Conservation (phyloP, 768 basidiomycete genomes). For the Daedaleopsis sinensis region DNA sequence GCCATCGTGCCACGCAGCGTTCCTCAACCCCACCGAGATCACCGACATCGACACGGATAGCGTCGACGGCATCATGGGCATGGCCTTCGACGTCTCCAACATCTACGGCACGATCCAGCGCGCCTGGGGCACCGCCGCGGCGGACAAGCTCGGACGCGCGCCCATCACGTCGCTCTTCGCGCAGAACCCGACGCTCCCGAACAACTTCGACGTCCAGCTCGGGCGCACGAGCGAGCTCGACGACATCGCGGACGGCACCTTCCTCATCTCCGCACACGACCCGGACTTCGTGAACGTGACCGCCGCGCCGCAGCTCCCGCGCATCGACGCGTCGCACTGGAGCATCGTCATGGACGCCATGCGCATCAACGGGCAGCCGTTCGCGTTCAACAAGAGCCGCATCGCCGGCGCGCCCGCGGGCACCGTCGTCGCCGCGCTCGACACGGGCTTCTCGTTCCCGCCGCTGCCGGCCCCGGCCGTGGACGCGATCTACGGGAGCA, state of each 20-base stretch:
- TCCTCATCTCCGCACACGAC: slow-evolving; percentile 32
- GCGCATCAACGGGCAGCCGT: slow-evolving; percentile 56
- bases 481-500: slow-evolving; percentile 34
- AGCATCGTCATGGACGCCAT: slow-evolving; percentile 34
- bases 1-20: slow-evolving; percentile 46
- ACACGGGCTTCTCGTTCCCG: slow-evolving; percentile 34
- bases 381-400: slow-evolving; percentile 44
- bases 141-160: slow-evolving; percentile 15
- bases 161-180: slow-evolving; percentile 29
- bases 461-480: slow-evolving; percentile 29
- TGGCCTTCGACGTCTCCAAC: slow-evolving; percentile 78
- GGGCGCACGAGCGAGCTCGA: slow-evolving; percentile 25
- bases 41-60: slow-evolving; percentile 67
- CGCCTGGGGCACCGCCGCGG: slow-evolving; percentile 18
- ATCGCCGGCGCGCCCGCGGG: slow-evolving; percentile 24
- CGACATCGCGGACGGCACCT: slow-evolving; percentile 28
- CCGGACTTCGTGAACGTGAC: slow-evolving; percentile 21
- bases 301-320: slow-evolving; percentile 36
- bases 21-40: slow-evolving; percentile 40
- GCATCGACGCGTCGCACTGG: slow-evolving; percentile 38
- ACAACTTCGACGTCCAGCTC: slow-evolving; percentile 31
- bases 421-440: slow-evolving; percentile 30
- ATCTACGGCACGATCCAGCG: slow-evolving; percentile 47
- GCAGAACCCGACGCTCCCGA: slow-evolving; percentile 24
- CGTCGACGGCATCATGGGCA: slow-evolving; percentile 69